Evolutionary conservation across 352 stramenopile species (phyloP), one percentile per base, ranked within the genome.

Genomic region (Peronospora destructor): DNA sequence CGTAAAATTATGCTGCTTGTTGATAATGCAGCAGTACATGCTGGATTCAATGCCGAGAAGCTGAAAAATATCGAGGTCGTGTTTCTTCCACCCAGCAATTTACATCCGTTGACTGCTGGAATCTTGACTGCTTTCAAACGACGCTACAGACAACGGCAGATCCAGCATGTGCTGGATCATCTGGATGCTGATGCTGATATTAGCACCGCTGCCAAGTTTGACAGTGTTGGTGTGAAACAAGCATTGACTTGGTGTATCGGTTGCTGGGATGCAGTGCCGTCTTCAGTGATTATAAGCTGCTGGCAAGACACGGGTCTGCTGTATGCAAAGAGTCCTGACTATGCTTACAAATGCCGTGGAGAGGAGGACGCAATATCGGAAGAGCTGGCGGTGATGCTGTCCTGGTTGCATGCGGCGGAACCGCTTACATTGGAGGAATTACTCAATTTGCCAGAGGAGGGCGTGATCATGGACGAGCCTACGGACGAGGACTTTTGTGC

Each of bases 401-500:
- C 45, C 3, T 66, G 50, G 47, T 30, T 69, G 43, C 51, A 55
- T 44, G 35, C 40, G 0, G 19, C 26, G 14, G 28, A 59, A 21
- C 42, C 51, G 11, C 29, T 66, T 17, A 47, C 51, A 7, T 51
- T 66, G 36, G 61, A 66, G 1, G 57, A 69, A 17, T 17, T 69
- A 10, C 34, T 69, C 0, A 53, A 56, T 14, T 45, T 64, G 39
- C 51, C 56, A 39, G 61, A 66, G 53, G 61, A 69, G 37, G 49
- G 30, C 13, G 32, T 63, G 3, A 57, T 59, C 23, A 64, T 66
- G 56, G 52, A 66, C 9, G 51, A 66, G 14, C 61, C 52, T 4
- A 56, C 47, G 37, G 50, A 66, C 25, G 46, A 66, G n/a, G 52
- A 63, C 28, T 69, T 69, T 38, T 66, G 56, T 37, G 39, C 39